These are phyloP conservation scores for Peribolospora baueri DNA, from an alignment of 768 basidiomycete species.

Conservation along the genomic window DNA sequence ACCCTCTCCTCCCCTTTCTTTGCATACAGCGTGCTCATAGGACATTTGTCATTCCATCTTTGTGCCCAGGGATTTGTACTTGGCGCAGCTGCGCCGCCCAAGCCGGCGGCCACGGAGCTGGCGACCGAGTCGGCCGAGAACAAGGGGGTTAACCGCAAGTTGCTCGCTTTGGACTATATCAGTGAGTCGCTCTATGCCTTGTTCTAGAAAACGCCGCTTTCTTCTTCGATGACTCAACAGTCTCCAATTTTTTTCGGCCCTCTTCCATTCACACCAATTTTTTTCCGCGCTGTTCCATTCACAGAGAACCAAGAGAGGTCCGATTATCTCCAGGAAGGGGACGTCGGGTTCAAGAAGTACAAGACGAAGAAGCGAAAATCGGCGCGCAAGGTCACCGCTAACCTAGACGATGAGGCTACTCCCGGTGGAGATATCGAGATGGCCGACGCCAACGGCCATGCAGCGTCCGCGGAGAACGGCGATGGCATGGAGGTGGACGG, in stretches of 20 bases:
- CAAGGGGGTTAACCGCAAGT: constrained; percentile 31
- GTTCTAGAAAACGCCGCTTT: background rate
- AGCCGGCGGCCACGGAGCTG: background rate
- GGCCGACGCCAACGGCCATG: too few species aligned
- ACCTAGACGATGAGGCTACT: constrained; percentile 20
- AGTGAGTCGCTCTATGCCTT: constrained; percentile 31
- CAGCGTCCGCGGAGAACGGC: constrained; percentile 13
- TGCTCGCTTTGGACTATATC: constrained; percentile 65
- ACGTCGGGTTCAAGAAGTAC: constrained; percentile 80
- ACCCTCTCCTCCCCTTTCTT: background rate
- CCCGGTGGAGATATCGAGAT: too few species aligned
- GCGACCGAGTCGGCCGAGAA: background rate
- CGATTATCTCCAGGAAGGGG: constrained; percentile 82
- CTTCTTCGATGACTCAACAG: background rate
- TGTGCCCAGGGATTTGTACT: too few species aligned
- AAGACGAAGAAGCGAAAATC: constrained; percentile 64
- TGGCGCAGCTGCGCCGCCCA: too few species aligned
- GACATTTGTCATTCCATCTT: too few species aligned
- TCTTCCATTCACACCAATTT: background rate
- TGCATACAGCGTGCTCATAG: background rate
- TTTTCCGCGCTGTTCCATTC: background rate
- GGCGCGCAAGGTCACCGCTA: constrained; percentile 11
- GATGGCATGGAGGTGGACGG: constrained; percentile 55
- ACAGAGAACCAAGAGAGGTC: constrained; percentile 57
- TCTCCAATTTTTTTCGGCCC: constrained; percentile 9